Evolutionary conservation across 106 monocot genomes (phyloP), one percentile per base, ranked within the genome.

Genomic region (Dioscorea alata): DNA sequence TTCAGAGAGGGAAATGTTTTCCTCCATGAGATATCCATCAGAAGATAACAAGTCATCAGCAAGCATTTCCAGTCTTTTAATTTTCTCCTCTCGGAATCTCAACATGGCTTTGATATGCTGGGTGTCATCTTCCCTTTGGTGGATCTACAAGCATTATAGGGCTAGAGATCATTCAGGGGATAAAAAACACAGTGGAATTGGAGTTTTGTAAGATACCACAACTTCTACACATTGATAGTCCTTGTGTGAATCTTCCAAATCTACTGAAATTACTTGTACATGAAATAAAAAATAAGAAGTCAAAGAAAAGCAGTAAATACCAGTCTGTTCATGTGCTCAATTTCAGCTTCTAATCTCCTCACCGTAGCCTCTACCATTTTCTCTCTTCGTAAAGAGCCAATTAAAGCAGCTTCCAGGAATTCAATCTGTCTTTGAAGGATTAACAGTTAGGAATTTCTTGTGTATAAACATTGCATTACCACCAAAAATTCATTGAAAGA

Each of bases 331-430:
- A 84, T 66, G 59, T 87, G 79, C 59, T 80, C 72, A 64, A 74
- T 82, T 82, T 91, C 87, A 66, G 69, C 79, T 75, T 92, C 73
- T 12, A 85, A 78, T 32, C 69, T 73, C 82, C 33, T 73, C 0
- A 82, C 32, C 59, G 71, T 33, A 66, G 74, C 71, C 20, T 83
- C 84, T 49, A 68, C 57, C 50, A 68, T 64, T 61, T 78, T 82
- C 63, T 92, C 92, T 78, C 92, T 86, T 73, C 84, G 77, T 53
- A 87, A 42, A 35, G 82, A 76, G 60, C 82, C 74, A 59, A 62
- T 23, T 51, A 91, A 80, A 63, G 75, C 61, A 62, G 73, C 42
- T 62, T 91, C 84, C 33, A 76, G 73, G 16, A 74, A 62, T 69
- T 56, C 65, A 68, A 79, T 75, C 84, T 85, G 75, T 16, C 24